Evolutionary conservation across 2,329 filamentous ascomycete genomes (phyloP).

Genomic region (Epichloe glyceriae): DNA sequence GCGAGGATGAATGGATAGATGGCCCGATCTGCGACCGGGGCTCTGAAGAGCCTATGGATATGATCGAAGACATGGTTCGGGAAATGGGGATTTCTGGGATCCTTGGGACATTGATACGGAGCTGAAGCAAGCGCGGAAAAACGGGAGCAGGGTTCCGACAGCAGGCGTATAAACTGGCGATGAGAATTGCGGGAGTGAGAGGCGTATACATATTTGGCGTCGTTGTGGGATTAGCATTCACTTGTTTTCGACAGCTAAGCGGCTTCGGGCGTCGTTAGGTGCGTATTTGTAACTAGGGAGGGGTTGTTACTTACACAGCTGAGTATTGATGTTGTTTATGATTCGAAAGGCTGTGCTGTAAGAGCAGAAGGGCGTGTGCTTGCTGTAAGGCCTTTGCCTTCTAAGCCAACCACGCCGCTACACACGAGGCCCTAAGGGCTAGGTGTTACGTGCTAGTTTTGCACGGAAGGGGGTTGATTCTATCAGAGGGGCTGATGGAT

Average conservation of each 20-base stretch:
- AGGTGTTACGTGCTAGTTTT: too few relatives aligned
- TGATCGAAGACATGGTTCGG: slow-evolving; percentile 24
- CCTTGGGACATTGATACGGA: slow-evolving; percentile 24
- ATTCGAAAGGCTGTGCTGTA: too few relatives aligned
- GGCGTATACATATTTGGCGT: not conserved
- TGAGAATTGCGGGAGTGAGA: not conserved
- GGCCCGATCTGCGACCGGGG: slow-evolving; percentile 7
- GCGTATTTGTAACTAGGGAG: too few relatives aligned
- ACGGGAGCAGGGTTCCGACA: not conserved
- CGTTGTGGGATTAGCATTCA: not conserved
- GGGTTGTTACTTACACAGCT: too few relatives aligned
- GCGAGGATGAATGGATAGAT: not conserved
- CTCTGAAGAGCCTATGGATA: slow-evolving; percentile 20
- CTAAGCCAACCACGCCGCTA: too few relatives aligned
- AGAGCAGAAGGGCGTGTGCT: too few relatives aligned
- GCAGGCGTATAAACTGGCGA: not conserved
- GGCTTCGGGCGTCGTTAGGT: too few relatives aligned
- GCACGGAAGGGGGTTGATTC: too few relatives aligned
- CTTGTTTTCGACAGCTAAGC: not conserved
- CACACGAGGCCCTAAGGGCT: too few relatives aligned
- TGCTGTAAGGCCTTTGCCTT: too few relatives aligned
- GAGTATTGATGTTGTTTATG: too few relatives aligned
- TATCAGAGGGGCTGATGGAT: too few relatives aligned
- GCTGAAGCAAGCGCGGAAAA: slow-evolving; percentile 18
- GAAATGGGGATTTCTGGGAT: slow-evolving; percentile 23